Base-by-base conservation (phyloP, 495 filamentous ascomycete genomes). In the Aspergillus sclerotiicarbonarius region DNA sequence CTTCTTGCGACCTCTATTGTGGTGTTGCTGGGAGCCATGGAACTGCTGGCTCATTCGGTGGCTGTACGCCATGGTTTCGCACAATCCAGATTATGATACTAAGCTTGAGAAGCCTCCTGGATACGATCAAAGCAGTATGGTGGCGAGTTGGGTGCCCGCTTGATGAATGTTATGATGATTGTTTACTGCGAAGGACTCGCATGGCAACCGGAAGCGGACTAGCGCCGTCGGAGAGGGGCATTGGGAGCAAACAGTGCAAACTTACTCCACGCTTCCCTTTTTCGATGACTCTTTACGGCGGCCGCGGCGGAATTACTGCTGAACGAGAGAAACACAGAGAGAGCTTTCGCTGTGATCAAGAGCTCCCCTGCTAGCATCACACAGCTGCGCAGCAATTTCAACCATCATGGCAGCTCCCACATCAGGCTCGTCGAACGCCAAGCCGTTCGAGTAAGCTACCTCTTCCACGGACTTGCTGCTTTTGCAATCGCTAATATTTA, bases 1-100 rank as follows among this genome's bases (percentile, higher is more conserved):
- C 68, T 90, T 89, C 74, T 89, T 89, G 70, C 84, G 88, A 64
- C 79, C 74, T 55, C 81, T 69, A 58, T 76, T 80, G 50, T 84
- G 77, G 39, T 87, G 81, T 65, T 87, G 84, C 71, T 85, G 82
- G 58, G 75, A 67, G 65, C 74, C 68, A 62, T 75, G 75, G 61
- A 84, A 82, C 67, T 83, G 83, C 57, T 81, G 81, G 74, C 90
- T 94, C 86, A 91, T 91, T 69, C 91, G 85, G 59, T 82, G 76
- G 62, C 91, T 90, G 77, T 86, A 92, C 15, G 75, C 63, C 74
- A 78, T 77, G 13, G 37, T n/a, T 41, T 41, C 37, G 13, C 37
- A 6, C 37, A 41, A 41, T 41, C 13, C 37, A 2, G 6, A n/a
- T 13, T 21, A n/a, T 31, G 9, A 25, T 21, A 20, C 16, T 20